Evolutionary conservation across 140 eudicot species (phyloP), one percentile per base, ranked within the genome.

Genomic region (Stevia rebaudiana): DNA sequence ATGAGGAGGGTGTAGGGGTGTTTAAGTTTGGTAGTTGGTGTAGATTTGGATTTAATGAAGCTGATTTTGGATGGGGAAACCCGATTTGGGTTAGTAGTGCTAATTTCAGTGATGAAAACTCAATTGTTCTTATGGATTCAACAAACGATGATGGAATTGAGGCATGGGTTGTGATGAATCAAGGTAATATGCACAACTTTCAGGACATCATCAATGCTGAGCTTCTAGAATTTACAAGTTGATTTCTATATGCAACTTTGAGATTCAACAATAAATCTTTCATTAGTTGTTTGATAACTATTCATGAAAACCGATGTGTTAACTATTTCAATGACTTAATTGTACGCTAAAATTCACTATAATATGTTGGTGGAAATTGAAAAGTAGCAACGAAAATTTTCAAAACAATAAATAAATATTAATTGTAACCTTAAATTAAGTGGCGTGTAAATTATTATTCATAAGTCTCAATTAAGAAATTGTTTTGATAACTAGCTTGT

Each of bases 41-140:
- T 60, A 63, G 81, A 41, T 81, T 79, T 68, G 65, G 37, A 8
- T 37, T 79, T 21, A 68, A 74, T 51, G 84, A 78, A 30, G 69
- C 76, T 40, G 85, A 86, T 71, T 86, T 81, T 49, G 91, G 95
- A 47, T 81, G 86, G 87, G 87, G 95, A 24, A 78, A 67, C 68
- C 87, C 95, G 6, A 48, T 63, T 78, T 83, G 86, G 87, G 71
- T 79, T 47, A 80, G 83, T 35, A 59, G 63, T 42, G 80, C 76
- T 11, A 53, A 74, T 56, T 69, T 64, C 69, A 35, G 42, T 37
- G 57, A 53, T 46, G 81, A 68, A 25, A 69, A 86, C 64, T 4
- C 52, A 7, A 15, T 74, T 6, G 48, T 79, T 24, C 61, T 85
- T 18, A 48, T 82, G n/a, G 88, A 85, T 67, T 73, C 86, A 36